Evolutionary conservation across 2,329 filamentous ascomycete species (phyloP), one percentile per base, ranked within the genome.

Genomic region (Lecanicillium sp.): DNA sequence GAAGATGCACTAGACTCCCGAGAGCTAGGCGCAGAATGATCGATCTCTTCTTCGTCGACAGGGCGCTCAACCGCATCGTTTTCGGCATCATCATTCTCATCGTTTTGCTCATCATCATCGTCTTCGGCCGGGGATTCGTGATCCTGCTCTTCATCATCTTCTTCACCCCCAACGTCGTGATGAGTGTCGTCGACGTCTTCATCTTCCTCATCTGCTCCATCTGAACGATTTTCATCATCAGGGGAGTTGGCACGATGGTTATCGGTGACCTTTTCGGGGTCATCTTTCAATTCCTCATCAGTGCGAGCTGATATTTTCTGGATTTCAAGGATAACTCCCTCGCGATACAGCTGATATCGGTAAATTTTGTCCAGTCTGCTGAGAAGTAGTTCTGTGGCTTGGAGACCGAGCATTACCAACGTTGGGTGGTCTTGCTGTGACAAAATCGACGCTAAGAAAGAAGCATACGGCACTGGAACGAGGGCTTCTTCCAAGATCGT

Each of bases 271-370:
- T 47, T 45, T 9, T 41, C 31, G 18, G 45, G 45, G 7, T 43
- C 29, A 13, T 53, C 48, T 5, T 35, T 40, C 37, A 51, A 35
- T 8, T 58, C 50, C 37, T 73, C 65, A 2, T 22, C 28, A 11
- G 14, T 27, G 36, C 68, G 59, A 37, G 63, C 71, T 1, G 87
- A 82, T 22, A 98, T 68, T 54, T 88, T 90, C 20, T 79, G 73
- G 37, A 98, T 94, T 57, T 98, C 90, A 2, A 83, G 73, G 49
- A 96, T 89, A 31, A 98, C 92, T 27, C 92, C 92, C 63, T 98
- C 94, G 1, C 92, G 85, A 55, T 98, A 94, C 50, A 98, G 90
- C 51, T 98, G 94, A 52, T 95, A 94, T 18, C 86, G 81, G 55
- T 98, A 98, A 20, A 96, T 85, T 16, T 81, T 73, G 45, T 89